Conservation (phyloP, 2,329 filamentous ascomycete genomes). For the Pezicula carpinea region DNA sequence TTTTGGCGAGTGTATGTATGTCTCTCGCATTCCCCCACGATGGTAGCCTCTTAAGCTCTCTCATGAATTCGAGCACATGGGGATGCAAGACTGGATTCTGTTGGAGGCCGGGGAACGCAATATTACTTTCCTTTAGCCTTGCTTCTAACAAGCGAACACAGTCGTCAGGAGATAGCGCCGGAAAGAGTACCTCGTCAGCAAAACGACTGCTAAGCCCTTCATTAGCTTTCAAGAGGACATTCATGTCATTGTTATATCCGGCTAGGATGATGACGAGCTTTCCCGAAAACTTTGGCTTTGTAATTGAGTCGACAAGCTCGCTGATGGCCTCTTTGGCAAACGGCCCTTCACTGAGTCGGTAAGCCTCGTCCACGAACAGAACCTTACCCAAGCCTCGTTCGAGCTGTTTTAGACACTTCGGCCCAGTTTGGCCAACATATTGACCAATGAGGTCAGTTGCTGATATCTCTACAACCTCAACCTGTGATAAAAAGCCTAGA, state of each 20-base stretch:
- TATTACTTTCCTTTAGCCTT: slow-evolving; percentile 28
- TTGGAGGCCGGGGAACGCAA: slow-evolving; percentile 11
- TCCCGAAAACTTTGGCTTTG: slow-evolving; percentile 40
- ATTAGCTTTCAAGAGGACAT: slow-evolving; percentile 45
- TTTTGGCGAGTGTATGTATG: slow-evolving; percentile 41
- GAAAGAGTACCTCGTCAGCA: slow-evolving; percentile 44
- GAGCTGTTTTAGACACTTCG: slow-evolving; percentile 56
- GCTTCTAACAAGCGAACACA: slow-evolving; percentile 34
- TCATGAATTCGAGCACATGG: slow-evolving; percentile 26
- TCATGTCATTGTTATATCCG: slow-evolving; percentile 52
- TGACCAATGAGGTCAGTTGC: slow-evolving; percentile 64
- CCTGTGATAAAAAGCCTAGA: slow-evolving; percentile 59
- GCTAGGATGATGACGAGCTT: slow-evolving; percentile 54
- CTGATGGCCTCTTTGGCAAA: slow-evolving; percentile 64
- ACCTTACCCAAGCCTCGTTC: slow-evolving; percentile 49
- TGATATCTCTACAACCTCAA: slow-evolving; percentile 61
- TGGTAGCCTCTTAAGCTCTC: slow-evolving; percentile 31
- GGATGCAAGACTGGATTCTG: slow-evolving; percentile 22
- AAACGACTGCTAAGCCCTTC: slow-evolving; percentile 51
- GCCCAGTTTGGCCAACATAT: slow-evolving; percentile 65
- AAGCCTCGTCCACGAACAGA: slow-evolving; percentile 56
- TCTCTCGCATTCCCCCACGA: slow-evolving; percentile 51
- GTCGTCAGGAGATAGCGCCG: slow-evolving; percentile 26
- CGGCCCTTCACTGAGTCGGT: slow-evolving; percentile 43
- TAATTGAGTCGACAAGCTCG: slow-evolving; percentile 54